Base-by-base conservation (phyloP, 192 early-diverging fungal genomes). In the Funneliformis mosseae region DNA sequence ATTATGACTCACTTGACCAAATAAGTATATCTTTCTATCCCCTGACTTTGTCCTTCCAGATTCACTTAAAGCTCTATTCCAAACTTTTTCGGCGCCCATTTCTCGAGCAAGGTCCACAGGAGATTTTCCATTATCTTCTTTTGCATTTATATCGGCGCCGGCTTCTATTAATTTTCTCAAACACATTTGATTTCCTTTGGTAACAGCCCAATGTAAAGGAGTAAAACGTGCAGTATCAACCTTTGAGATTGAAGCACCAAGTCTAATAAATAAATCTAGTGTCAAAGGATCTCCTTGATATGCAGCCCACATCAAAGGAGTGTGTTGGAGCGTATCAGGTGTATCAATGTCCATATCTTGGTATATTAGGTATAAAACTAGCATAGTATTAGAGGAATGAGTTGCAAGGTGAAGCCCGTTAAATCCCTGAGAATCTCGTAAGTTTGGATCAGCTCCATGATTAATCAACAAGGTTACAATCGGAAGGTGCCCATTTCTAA, bases 251-350 rank as follows among this genome's bases (percentile, higher is more conserved):
- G 83, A 87, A 5, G 97, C 95, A 18, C 92, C 93, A 39, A 90
- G 83, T 33, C 87, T 85, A 33, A 98, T 74, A 39, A 98, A 84
- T 43, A 94, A 85, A 67, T 92, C 88, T 10, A 95, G 87, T 39
- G 91, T 89, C 28, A 90, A 77, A 42, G 91, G 88, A 83, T 95
- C 94, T 2, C 93, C 93, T 83, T 96, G 93, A 82, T 97, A 98
- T 0, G 94, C 92, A 1, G 94, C 92, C 98, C 98, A 99, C 95
- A 98, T 97, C 33, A 99, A 86, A 63, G 94, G 88, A 14, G 98
- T 99, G 43, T 95, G 91, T 39, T 92, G 93, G 69, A 94, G 87
- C 4, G 87, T 84, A 77, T 99, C 98, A 6, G 85, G 82, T 0
- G 83, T 70, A 81, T 99, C 94, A 5, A 95, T 88, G 69, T 92